Evolutionary conservation across 2,329 filamentous ascomycete genomes (phyloP), one percentile per base, ranked within the genome.

Genomic region (Fusarium xylarioides): DNA sequence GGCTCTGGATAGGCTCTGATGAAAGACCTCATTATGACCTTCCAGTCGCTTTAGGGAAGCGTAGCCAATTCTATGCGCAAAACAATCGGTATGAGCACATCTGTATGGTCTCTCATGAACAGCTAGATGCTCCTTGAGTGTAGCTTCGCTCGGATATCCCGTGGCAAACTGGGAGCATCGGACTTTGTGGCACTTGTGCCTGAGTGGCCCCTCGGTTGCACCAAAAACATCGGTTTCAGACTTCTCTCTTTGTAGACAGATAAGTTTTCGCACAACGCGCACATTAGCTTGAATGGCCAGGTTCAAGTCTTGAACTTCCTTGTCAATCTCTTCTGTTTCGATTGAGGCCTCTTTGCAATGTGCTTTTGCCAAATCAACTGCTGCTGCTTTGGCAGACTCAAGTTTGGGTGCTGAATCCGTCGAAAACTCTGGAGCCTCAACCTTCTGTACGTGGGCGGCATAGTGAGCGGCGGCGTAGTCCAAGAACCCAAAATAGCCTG

Each of bases 161-260:
- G 19, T 10, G 14, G 28, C 1, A 14, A 68, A 68, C 28, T 23
- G 56, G 1, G 9, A 18, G 0, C 66, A 68, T 1, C 2, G 4
- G 1, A 68, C 2, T 14, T 16, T 63, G 0, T 50, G 15, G 1
- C 64, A 68, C 11, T 53, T 68, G 12, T 56, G 15, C 1, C 66
- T 38, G 1, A 15, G 0, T 0, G 34, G 43, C 0, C 66, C 64
- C 1, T 38, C 52, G 0, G 15, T 44, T 7, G 15, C 2, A 0
- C 0, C 11, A 0, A 35, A n/a, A 26, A 4, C 0, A 2, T 4
- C 0, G 1, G 14, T 7, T n/a, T 14, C 30, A 1, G 11, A 6
- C 3, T 26, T 57, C 14, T 4, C 11, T 12, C 54, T 1, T 2
- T 26, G 18, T 0, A 14, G 1, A 0, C 4, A 1, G 0, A 32